These are phyloP conservation scores for Spinellus fusiger DNA, from an alignment of 192 early-diverging fungal species.

Conservation along the genomic window DNA sequence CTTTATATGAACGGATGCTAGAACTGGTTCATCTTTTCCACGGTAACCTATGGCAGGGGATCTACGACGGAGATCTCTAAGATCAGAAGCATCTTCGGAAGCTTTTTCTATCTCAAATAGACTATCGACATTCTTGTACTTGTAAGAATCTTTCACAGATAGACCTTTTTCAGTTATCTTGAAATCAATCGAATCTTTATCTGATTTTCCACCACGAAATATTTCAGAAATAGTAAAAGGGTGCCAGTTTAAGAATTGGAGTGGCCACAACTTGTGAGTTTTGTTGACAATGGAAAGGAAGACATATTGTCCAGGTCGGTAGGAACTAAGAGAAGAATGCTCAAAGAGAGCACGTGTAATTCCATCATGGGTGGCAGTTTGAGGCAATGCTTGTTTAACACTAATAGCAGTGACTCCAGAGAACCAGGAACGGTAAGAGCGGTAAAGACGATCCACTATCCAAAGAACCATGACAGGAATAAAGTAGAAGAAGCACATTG, in stretches of 20 bases:
- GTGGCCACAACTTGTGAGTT: conserved; percentile 11
- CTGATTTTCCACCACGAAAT: conserved; percentile 1
- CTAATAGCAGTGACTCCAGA: neutral
- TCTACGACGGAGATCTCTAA: conserved; percentile 10
- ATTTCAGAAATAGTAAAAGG: conserved; percentile 31
- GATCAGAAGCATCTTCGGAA: neutral
- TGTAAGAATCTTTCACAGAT: neutral
- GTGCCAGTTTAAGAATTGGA: conserved; percentile 22
- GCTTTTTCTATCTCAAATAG: neutral
- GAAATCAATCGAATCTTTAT: neutral
- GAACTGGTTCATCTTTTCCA: neutral
- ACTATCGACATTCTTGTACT: neutral
- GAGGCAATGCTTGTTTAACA: neutral
- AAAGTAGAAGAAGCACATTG: conserved; percentile 20
- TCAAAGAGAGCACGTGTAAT: conserved; percentile 21
- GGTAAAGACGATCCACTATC: conserved; percentile 24
- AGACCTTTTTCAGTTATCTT: conserved; percentile 6
- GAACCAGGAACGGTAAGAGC: conserved; percentile 27
- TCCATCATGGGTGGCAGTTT: conserved; percentile 17
- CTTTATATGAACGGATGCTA: conserved; percentile 35
- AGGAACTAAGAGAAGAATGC: conserved; percentile 2
- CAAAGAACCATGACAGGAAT: conserved; percentile 21
- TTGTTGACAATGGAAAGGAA: conserved; percentile 29
- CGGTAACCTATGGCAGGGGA: neutral
- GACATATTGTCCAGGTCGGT: conserved; percentile 37